Base-by-base conservation (phyloP, 73 alveolate species). In the Effrenium voratum region DNA sequence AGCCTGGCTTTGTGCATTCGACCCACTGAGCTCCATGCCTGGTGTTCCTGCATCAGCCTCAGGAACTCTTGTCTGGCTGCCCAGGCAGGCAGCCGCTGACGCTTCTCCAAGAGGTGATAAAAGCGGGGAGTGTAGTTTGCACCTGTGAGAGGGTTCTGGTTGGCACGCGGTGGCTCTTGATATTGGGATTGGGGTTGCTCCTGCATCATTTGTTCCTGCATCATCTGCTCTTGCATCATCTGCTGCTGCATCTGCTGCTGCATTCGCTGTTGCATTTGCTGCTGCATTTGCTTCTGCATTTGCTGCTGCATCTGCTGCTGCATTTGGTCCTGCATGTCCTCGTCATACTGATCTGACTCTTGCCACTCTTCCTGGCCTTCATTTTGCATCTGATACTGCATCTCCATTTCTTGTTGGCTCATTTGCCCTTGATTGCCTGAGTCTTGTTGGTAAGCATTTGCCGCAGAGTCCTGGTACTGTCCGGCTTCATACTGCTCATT, bases 1-100 rank as follows among this genome's bases (percentile, higher is more conserved):
- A n/a, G n/a, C n/a, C n/a, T n/a, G n/a, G n/a, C n/a, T n/a, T n/a
- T n/a, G n/a, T n/a, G n/a, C n/a, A n/a, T n/a, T n/a, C n/a, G n/a
- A n/a, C n/a, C n/a, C n/a, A n/a, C n/a, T n/a, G 72, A 22, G n/a
- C 72, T 57, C 28, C n/a, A 28, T 30, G 95, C 99, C 73, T 99
- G 99, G 93, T 99, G 83, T 38, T 98, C 79, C 47, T 99, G 99
- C 57, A 99, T 99, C 68, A 99, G 93, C 80, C 97, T 98, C 93
- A 99, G 80, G 49, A 99, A 99, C 77, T 99, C 98, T 72, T 91
- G 85, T 92, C 98, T 99, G 41, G 99, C 99, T 79, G 91, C 98
- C 99, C 99, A 99, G 38, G 99, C 99, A 28, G 99, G 99, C 44
- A 99, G 99, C 63, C 93, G 79, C 93, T 95, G 98, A 59, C 99